Percentiles rank a stretch among this genome's conserved stretches.
These are phyloP conservation scores for Pythium plurisporium DNA, from an alignment of 352 stramenopile genomes.

Conservation along the genomic window DNA sequence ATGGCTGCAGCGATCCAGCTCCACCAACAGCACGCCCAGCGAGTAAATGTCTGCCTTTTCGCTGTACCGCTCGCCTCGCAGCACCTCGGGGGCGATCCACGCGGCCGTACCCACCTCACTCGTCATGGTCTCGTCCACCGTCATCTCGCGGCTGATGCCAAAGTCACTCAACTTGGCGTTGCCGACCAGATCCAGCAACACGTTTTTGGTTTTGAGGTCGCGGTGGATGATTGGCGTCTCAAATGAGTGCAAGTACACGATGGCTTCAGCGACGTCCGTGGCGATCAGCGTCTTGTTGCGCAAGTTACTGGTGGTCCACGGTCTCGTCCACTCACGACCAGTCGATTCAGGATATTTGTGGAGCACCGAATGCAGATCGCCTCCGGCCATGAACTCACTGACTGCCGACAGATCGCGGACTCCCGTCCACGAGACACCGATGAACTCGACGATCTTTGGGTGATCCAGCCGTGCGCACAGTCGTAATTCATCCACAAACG, in stretches of 20 bases:
- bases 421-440: conserved; percentile 26
- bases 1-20: conserved; percentile 20
- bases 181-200: conserved; percentile 7
- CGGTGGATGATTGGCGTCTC: conserved; percentile 17
- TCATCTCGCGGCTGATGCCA: conserved; percentile 16
- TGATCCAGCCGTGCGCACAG: conserved; percentile 27
- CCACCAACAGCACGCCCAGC: conserved; percentile 24
- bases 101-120: conserved; percentile 21
- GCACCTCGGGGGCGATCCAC: conserved; percentile 26
- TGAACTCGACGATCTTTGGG: conserved; percentile 27
- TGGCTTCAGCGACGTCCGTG: conserved; percentile 9
- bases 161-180: conserved; percentile 20
- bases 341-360: background rate
- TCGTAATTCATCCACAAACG: conserved; percentile 32
- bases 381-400: conserved; percentile 24
- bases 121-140: conserved; percentile 25
- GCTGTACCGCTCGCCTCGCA: conserved; percentile 25
- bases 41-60: conserved; percentile 33
- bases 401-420: conserved; percentile 24
- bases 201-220: conserved; percentile 22
- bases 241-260: conserved; percentile 24
- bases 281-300: conserved; percentile 11
- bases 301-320: background rate
- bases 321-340: background rate
- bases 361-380: conserved; percentile 18